Evolutionary conservation across 495 filamentous ascomycete species (phyloP).

Genomic region (Acidomyces sp.): DNA sequence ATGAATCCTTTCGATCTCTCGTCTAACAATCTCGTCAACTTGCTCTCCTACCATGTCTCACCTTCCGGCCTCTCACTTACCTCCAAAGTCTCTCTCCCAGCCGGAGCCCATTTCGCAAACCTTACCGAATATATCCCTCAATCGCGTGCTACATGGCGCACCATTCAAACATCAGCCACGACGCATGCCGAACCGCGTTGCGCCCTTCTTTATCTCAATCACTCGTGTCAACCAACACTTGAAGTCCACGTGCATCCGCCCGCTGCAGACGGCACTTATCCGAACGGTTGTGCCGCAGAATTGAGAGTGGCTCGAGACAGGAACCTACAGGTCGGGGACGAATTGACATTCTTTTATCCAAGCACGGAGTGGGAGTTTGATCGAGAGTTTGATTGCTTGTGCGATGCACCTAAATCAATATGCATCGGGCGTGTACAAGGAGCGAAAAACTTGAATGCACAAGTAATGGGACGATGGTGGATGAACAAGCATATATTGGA

Average conservation of each 20-base stretch:
- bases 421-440: not conserved
- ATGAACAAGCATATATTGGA: not conserved
- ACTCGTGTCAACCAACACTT: slow-evolving; percentile 55
- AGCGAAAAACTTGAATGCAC: not conserved
- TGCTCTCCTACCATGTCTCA: not conserved
- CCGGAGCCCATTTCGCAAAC: not conserved
- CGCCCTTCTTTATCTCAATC: slow-evolving; percentile 64
- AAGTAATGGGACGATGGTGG: not conserved
- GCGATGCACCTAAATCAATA: slow-evolving; percentile 26
- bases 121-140: not conserved
- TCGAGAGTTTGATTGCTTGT: slow-evolving; percentile 56
- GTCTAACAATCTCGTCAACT: not conserved
- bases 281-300: slow-evolving; percentile 29
- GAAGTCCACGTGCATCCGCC: slow-evolving; percentile 53
- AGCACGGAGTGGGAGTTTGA: slow-evolving; percentile 66
- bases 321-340: slow-evolving; percentile 42
- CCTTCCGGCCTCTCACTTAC: not conserved
- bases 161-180: slow-evolving; percentile 49
- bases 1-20: not conserved
- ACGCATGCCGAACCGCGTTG: slow-evolving; percentile 60
- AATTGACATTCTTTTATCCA: slow-evolving; percentile 69
- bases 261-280: not conserved
- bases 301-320: slow-evolving; percentile 43
- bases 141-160: slow-evolving; percentile 15
- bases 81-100: not conserved